These are phyloP conservation scores for Aspergillus pseudoterreus DNA, from an alignment of 2,329 filamentous ascomycete species.

Conservation along the genomic window DNA sequence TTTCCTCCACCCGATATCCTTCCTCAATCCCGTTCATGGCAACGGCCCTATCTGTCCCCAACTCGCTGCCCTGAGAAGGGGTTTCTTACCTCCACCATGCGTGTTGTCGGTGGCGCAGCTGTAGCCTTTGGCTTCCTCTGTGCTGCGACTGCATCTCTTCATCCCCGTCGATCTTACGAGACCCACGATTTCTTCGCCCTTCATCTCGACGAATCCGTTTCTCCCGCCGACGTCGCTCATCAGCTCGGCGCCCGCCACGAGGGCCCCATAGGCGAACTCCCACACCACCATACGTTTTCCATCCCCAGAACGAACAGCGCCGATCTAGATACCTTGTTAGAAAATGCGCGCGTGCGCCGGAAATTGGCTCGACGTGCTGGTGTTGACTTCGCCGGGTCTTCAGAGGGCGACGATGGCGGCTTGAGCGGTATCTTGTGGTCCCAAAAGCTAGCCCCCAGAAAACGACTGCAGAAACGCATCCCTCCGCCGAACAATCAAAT, in stretches of 20 bases:
- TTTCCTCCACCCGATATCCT: background rate
- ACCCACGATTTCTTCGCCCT: constrained; percentile 90
- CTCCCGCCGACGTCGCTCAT: constrained; percentile 65
- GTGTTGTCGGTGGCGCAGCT: constrained; percentile 18
- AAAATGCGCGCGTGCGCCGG: constrained; percentile 54
- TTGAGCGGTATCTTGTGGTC: constrained; percentile 74
- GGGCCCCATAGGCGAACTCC: constrained; percentile 72
- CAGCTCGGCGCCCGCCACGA: constrained; percentile 75
- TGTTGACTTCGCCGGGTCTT: constrained; percentile 4
- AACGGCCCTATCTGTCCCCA: constrained; percentile 13
- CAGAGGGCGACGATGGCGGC: constrained; percentile 42
- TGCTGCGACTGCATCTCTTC: constrained; percentile 47
- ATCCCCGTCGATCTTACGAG: constrained; percentile 65
- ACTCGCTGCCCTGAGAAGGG: constrained; percentile 12
- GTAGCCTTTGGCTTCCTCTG: constrained; percentile 35
- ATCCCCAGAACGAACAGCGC: constrained; percentile 57
- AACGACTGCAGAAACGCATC: constrained; percentile 58
- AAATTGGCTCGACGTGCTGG: constrained; percentile 55
- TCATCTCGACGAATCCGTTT: constrained; percentile 65
- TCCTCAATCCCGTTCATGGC: constrained; percentile 13
- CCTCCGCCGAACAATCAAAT: constrained; percentile 30
- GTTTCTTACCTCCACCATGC: constrained; percentile 15
- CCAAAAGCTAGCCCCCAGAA: constrained; percentile 69
- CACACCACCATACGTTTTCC: constrained; percentile 81
- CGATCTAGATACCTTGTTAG: constrained; percentile 48